These are phyloP conservation scores for Penicillium corylophilum DNA, from an alignment of 2,329 filamentous ascomycete species.

Conservation along the genomic window DNA sequence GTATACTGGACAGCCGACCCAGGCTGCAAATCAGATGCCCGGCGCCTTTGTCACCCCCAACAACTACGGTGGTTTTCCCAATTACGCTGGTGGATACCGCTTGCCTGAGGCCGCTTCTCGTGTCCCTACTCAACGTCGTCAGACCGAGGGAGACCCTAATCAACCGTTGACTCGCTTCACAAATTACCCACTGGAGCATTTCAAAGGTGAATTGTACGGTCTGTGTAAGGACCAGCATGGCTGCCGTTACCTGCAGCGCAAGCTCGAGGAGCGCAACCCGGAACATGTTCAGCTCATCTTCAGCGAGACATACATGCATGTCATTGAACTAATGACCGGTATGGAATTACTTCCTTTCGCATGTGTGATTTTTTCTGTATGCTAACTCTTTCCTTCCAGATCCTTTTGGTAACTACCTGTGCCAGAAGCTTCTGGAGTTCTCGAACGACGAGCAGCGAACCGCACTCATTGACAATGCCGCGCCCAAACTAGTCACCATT, in stretches of 20 bases:
- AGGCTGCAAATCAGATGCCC: conserved; percentile 35
- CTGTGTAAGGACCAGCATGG: conserved; percentile 98
- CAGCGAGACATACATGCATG: conserved; percentile 86
- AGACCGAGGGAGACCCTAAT: conserved; percentile 49
- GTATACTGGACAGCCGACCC: conserved; percentile 53
- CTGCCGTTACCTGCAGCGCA: conserved; percentile 94
- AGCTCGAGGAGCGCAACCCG: conserved; percentile 83
- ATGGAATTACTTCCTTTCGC: conserved; percentile 18
- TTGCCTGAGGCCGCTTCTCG: conserved; percentile 73
- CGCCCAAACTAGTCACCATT: conserved; percentile 83
- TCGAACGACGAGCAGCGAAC: conserved; percentile 95
- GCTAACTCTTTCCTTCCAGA: conserved; percentile 51
- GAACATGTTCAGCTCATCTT: conserved; percentile 91
- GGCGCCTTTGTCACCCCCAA: conserved; percentile 54
- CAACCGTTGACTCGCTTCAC: conserved; percentile 75
- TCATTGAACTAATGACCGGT: conserved; percentile 93
- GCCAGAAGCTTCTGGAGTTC: conserved; percentile 95
- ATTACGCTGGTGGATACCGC: conserved; percentile 53
- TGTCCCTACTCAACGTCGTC: conserved; percentile 64
- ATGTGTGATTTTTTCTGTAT: background rate
- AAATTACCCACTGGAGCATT: conserved; percentile 76
- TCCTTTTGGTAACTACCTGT: conserved; percentile 98
- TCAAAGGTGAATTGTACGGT: conserved; percentile 79
- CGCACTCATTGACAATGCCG: conserved; percentile 84
- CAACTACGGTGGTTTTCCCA: conserved; percentile 52